Evolutionary conservation across 1,139 yeast species (phyloP).

Genomic region (Yamadazyma conglobata): DNA sequence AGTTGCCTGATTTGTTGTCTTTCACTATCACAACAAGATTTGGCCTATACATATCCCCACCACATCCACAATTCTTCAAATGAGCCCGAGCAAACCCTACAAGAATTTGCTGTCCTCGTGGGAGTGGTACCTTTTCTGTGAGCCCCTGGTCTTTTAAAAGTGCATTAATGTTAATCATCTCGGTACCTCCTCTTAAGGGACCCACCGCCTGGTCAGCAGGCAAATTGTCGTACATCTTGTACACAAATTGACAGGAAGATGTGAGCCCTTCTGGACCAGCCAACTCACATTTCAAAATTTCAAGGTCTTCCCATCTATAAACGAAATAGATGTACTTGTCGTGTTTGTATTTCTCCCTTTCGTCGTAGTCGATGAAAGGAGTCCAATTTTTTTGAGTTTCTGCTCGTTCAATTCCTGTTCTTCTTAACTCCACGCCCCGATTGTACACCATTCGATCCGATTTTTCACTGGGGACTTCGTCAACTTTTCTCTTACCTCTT

Average conservation of each 20-base stretch:
- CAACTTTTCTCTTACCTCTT: slow-evolving; percentile 29
- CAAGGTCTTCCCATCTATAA: slow-evolving; percentile 28
- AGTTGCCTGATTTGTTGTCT: slow-evolving; percentile 19
- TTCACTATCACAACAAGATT: slow-evolving; percentile 37
- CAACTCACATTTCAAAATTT: slow-evolving; percentile 24
- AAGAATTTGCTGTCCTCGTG: slow-evolving; percentile 37
- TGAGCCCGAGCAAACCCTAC: slow-evolving; percentile 50
- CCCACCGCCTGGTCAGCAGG: slow-evolving; percentile 21
- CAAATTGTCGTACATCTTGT: slow-evolving; percentile 18
- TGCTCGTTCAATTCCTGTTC: slow-evolving; percentile 15
- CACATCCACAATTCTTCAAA: slow-evolving; percentile 46
- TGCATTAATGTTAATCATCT: slow-evolving; percentile 21
- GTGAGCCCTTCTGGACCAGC: slow-evolving; percentile 20
- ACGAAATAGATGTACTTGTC: slow-evolving; percentile 24
- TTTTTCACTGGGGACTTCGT: slow-evolving; percentile 17
- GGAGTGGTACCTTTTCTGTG: slow-evolving; percentile 11
- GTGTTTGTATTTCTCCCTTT: slow-evolving; percentile 11
- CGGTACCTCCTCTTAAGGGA: slow-evolving; percentile 34
- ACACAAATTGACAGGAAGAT: slow-evolving; percentile 26
- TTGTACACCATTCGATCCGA: slow-evolving; percentile 20
- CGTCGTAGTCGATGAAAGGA: slow-evolving; percentile 22
- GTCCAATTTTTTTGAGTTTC: slow-evolving; percentile 31
- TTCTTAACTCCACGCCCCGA: slow-evolving; percentile 25
- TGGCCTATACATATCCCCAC: slow-evolving; percentile 45
- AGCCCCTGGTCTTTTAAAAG: slow-evolving; percentile 23